These are phyloP conservation scores for Psidium friedrichsthalianum DNA, from an alignment of 345 rosid genomes.

Conservation along the genomic window DNA sequence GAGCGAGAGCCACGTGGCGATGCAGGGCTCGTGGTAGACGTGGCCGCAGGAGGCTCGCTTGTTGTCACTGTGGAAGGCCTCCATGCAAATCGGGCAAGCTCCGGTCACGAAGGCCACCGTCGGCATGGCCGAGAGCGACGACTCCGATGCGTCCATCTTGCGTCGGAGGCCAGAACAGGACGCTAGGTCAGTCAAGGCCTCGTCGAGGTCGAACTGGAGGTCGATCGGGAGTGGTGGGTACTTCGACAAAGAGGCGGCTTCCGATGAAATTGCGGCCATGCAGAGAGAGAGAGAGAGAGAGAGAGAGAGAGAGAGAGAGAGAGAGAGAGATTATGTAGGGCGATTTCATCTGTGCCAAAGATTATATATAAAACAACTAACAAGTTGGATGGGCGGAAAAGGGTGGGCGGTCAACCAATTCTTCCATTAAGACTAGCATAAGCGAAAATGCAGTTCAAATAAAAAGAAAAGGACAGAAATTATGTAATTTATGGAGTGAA, in stretches of 20 bases:
- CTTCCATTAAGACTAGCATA: not conserved
- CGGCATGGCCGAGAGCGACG: not conserved
- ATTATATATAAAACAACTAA: too few relatives aligned
- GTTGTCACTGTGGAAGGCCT: not conserved
- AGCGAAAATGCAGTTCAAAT: not conserved
- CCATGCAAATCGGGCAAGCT: conserved; percentile 12
- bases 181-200: not conserved
- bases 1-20: conserved; percentile 13
- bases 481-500: not conserved
- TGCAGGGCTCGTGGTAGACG: conserved; percentile 13
- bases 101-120: not conserved
- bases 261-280: not conserved
- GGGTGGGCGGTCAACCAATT: not conserved
- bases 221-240: not conserved
- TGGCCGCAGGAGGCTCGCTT: conserved; percentile 13
- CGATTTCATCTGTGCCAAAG: not conserved
- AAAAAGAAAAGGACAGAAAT: not conserved
- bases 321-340: not conserved
- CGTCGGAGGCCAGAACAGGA: not conserved
- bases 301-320: too few relatives aligned
- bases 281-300: not conserved
- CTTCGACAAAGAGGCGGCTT: not conserved
- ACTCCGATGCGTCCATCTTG: not conserved
- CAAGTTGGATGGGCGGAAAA: not conserved
- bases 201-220: conserved; percentile 2